Conservation (phyloP, 1,139 yeast species). For the Blastobotrys buckinghamii region DNA sequence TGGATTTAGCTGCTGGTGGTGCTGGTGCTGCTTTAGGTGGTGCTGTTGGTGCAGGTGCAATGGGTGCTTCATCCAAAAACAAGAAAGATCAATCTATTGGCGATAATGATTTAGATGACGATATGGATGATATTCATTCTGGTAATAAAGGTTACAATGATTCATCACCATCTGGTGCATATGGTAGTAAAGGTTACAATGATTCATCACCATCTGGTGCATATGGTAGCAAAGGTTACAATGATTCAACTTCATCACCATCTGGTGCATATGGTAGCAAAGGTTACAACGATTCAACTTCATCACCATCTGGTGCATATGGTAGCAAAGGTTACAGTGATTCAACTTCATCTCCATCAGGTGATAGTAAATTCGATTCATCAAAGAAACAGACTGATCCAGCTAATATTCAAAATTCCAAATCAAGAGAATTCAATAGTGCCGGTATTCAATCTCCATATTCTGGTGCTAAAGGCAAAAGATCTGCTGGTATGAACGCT, state of each 20-base stretch:
- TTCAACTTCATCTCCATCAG: not conserved
- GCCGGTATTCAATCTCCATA: not conserved
- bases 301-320: not conserved
- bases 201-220: not conserved
- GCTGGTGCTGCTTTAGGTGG: constrained; percentile 1
- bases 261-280: not conserved
- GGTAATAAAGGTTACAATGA: not conserved
- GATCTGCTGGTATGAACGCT: not conserved
- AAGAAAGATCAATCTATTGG: too few species aligned
- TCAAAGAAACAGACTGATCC: too few species aligned
- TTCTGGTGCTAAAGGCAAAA: not conserved
- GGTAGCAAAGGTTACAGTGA: not conserved
- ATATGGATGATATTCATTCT: not conserved
- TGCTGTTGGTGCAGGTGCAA: not conserved
- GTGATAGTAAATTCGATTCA: not conserved
- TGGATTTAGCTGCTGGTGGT: constrained; percentile 7
- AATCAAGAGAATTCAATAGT: too few species aligned
- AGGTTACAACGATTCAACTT: not conserved
- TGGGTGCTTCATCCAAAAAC: not conserved
- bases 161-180: not conserved
- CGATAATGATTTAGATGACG: too few species aligned
- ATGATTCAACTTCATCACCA: too few species aligned
- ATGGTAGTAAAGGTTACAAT: not conserved
- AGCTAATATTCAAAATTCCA: too few species aligned
- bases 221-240: not conserved